Evolutionary conservation across 345 rosid species (phyloP), one percentile per base, ranked within the genome.

Genomic region (Aurinia saxatilis): DNA sequence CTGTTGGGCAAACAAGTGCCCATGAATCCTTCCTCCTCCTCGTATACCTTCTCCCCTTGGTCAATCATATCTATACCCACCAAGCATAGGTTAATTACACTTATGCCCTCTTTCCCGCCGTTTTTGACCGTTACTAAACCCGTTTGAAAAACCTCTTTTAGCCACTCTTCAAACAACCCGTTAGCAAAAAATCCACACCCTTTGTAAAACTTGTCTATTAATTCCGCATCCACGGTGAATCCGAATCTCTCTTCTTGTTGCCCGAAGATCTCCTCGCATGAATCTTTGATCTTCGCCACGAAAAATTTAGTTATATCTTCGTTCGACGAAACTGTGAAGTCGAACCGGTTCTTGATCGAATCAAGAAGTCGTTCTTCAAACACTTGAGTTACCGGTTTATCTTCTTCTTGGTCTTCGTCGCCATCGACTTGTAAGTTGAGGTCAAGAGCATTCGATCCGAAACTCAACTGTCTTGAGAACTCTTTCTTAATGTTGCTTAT

Each of bases 121-220:
- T 59, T 72, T 66, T 72, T 59, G 38, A 72, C 72, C 72, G 71
- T 66, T 72, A 41, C 46, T 57, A 72, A 52, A 38, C 66, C 62
- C 66, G 73, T 72, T 78, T 84, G 78, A 41, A 91, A 88, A 54
- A 81, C 77, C 33, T 79, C 82, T 73, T 77, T 77, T 15, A 82
- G 71, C 98, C 98, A 91, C 66, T 82, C 80, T 33, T 77, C 96
- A 68, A 88, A 75, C 71, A 76, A 62, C 49, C 81, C 73, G 66
- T 85, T 71, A 31, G 69, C 58, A 48, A 78, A 79, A 71, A 57
- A 65, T 0, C 70, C 75, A 64, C 53, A 23, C 58, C 65, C 65
- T 57, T 15, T 16, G 53, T 63, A 23, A 11, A 88, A 49, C 78
- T 77, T 84, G 41, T 77, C 84, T 34, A 84, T 33, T 11, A 91